Evolutionary conservation across 257 asterid genomes (phyloP), one percentile per base, ranked within the genome.

Genomic region (Thymus mandschuricus): DNA sequence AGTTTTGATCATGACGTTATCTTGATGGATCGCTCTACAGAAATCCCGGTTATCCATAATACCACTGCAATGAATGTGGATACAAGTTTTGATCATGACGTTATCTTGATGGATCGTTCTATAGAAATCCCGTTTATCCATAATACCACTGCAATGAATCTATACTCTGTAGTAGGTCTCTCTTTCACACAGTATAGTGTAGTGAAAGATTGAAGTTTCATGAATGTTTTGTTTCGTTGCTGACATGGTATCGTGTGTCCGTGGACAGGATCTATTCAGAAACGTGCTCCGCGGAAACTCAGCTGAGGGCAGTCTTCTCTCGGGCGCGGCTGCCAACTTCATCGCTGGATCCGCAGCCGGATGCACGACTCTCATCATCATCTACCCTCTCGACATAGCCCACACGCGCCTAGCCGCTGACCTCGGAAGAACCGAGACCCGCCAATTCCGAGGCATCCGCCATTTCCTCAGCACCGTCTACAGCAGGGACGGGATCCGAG

Each of bases 331-430:
- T 0, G 88, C 95, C 63, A 94, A 77, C 52, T 77, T 94, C 83
- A 28, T 91, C 2, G 97, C 98, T 5, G 98, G 99, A 51, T 83
- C 99, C 3, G 85, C 88, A 40, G 97, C 99, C 4, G 99, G 99
- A 45, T 94, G 99, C 83, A 89, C 98, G 2, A 80, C 99, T 0
- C 82, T 94, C 48, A 72, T 94, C 79, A 85, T 94, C 60, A 86
- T 94, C 82, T 94, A 94, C 66, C 99, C 99, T 5, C 99, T 94
- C 9, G 99, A 94, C 65, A 94, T 94, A 60, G 90, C 99, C 0
- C 99, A 94, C 75, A 94, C 99, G 0, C 95, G 99, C 74, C 93
- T 94, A 0, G 99, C 99, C 7, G 97, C 98, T 27, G 98, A 94
- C 78, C 89, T 94, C 10, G 99, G 99, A 13, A 75, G 82, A 71